phyloP scores from a whole-genome alignment of 129 eudicot genomes.

The Silybum marianum region DNA sequence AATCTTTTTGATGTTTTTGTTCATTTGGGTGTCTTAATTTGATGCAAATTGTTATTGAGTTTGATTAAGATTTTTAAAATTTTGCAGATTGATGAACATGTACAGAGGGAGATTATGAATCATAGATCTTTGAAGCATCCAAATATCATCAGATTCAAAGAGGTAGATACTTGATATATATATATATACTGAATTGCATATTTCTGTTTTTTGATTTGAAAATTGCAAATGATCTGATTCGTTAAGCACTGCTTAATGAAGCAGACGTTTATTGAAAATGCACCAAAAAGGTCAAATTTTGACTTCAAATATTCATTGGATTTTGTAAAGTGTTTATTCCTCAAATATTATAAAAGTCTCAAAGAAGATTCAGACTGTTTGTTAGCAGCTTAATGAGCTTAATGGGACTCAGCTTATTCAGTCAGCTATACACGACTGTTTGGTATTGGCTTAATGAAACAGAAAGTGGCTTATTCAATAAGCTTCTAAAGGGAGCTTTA shows the following conservation, averaged over 20 bases:
- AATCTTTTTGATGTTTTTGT: not conserved
- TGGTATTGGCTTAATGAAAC: too few relatives aligned
- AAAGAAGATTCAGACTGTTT: too few relatives aligned
- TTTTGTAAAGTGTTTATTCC: not conserved
- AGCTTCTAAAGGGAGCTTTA: too few relatives aligned
- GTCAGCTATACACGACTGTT: too few relatives aligned
- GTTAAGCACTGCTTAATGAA: not conserved
- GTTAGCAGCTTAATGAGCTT: too few relatives aligned
- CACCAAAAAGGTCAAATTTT: slow-evolving; percentile 3
- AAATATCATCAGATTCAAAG: slow-evolving; percentile 81
- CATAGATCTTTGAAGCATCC: slow-evolving; percentile 84
- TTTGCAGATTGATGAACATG: slow-evolving; percentile 87
- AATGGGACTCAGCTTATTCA: too few relatives aligned
- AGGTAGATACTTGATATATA: slow-evolving; percentile 38
- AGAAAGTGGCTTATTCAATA: too few relatives aligned
- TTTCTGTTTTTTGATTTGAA: not conserved
- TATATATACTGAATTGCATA: not conserved
- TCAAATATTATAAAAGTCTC: not conserved
- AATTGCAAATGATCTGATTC: not conserved
- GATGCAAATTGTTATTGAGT: slow-evolving; percentile 7
- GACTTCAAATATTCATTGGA: not conserved
- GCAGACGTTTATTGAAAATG: not conserved
- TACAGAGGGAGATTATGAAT: slow-evolving; percentile 77
- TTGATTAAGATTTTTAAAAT: slow-evolving; percentile 16
- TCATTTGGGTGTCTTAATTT: slow-evolving; percentile 4